Conservation (phyloP, 2,329 filamentous ascomycete species). For the Sporothrix brasiliensis region DNA sequence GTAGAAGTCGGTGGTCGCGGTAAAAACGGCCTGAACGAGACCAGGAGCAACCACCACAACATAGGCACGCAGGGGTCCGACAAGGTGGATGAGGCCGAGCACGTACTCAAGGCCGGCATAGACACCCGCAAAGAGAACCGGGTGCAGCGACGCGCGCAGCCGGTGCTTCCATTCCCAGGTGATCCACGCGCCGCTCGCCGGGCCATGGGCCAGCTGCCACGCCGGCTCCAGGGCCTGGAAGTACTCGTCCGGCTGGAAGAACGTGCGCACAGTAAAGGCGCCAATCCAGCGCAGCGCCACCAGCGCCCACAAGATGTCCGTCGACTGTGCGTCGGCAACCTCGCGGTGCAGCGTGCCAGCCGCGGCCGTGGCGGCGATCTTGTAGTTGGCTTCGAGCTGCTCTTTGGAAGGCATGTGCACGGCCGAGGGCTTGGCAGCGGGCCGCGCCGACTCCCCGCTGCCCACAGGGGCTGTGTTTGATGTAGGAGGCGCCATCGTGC, state of each 20-base stretch:
- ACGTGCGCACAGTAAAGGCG: constrained; percentile 76
- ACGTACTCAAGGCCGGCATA: constrained; percentile 67
- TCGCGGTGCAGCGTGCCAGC: constrained; percentile 37
- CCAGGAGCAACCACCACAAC: constrained; percentile 74
- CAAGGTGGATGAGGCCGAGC: constrained; percentile 57
- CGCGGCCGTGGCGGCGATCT: constrained; percentile 23
- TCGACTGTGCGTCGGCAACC: constrained; percentile 41
- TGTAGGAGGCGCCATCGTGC: constrained; percentile 23
- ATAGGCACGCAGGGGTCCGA: constrained; percentile 61
- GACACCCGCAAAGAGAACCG: constrained; percentile 76
- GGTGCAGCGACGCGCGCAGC: constrained; percentile 87
- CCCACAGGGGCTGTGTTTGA: not conserved
- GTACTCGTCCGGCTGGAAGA: constrained; percentile 98
- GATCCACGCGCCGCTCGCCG: constrained; percentile 78
- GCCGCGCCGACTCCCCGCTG: constrained; percentile 7
- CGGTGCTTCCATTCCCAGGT: constrained; percentile 97
- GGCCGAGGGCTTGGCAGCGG: constrained; percentile 4
- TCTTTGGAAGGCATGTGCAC: constrained; percentile 22
- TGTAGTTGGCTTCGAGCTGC: constrained; percentile 32
- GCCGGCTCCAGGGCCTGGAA: constrained; percentile 95
- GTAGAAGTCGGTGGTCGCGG: constrained; percentile 79
- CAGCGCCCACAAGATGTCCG: constrained; percentile 47
- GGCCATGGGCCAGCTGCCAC: constrained; percentile 84
- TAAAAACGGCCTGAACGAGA: constrained; percentile 73
- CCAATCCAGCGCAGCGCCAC: constrained; percentile 78